Conservation (phyloP, 1,139 yeast genomes). For the Hyphopichia wangnamkhiaoensis region DNA sequence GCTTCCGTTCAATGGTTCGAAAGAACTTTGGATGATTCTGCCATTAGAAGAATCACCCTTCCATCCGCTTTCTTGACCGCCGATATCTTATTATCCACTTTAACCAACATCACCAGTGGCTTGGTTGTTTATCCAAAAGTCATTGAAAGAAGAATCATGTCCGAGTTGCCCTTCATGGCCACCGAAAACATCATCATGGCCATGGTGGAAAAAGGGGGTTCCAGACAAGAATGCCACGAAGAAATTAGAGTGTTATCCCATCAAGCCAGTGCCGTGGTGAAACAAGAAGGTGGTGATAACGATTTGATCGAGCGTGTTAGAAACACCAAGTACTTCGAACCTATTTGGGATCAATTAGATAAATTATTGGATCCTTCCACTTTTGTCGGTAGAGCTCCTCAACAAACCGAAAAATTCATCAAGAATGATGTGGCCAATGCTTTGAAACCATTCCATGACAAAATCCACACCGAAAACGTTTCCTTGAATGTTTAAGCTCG, state of each 20-base stretch:
- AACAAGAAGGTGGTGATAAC: constrained; percentile 98
- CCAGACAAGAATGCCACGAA: constrained; percentile 98
- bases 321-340: constrained; percentile 80
- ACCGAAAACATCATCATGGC: constrained; percentile 99
- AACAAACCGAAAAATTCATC: constrained; percentile 93
- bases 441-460: constrained; percentile 63
- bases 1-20: constrained; percentile 99
- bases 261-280: constrained; percentile 96
- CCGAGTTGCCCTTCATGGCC: constrained; percentile 99
- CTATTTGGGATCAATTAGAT: constrained; percentile 85
- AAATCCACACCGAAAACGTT: constrained; percentile 65
- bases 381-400: constrained; percentile 98
- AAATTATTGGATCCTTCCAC: constrained; percentile 84
- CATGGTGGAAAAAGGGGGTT: constrained; percentile 97
- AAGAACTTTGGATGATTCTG: constrained; percentile 97
- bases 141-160: constrained; percentile 89
- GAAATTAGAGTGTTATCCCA: constrained; percentile 95
- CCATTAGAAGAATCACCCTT: constrained; percentile 93
- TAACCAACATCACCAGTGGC: constrained; percentile 90
- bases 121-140: constrained; percentile 98
- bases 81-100: constrained; percentile 86
- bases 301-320: constrained; percentile 90
- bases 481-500: constrained; percentile 43
- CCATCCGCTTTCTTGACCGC: constrained; percentile 97
- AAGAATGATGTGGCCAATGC: constrained; percentile 83